Percentiles rank a stretch among this genome's conserved stretches.
These are phyloP conservation scores for Boletus huronensis DNA, from an alignment of 768 basidiomycete genomes.

Conservation along the genomic window DNA sequence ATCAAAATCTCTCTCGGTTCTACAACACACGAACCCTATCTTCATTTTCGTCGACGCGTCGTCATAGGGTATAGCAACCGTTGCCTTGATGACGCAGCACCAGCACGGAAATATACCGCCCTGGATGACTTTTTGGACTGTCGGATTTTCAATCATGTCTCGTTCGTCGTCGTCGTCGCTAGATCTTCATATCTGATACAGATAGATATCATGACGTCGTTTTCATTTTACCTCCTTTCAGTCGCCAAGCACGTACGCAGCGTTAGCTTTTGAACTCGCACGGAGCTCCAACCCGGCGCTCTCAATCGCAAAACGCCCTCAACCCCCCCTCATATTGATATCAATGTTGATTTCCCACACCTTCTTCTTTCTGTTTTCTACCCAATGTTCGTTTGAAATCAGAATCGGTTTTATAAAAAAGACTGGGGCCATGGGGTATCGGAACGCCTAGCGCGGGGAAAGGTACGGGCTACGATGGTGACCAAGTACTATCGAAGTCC, in stretches of 20 bases:
- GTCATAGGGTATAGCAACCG: not conserved
- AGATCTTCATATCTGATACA: not conserved
- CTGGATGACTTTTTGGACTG: not conserved
- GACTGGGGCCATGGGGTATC: not conserved
- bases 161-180: not conserved
- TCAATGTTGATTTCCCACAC: not conserved
- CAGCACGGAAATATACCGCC: no score
- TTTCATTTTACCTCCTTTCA: not conserved
- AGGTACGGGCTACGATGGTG: not conserved
- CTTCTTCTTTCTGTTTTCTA: not conserved
- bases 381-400: not conserved
- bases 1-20: not conserved
- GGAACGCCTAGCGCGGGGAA: not conserved
- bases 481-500: not conserved
- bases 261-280: not conserved
- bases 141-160: no score
- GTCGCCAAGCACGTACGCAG: not conserved
- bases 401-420: not conserved
- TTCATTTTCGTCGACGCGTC: not conserved
- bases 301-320: slow-evolving; percentile 14
- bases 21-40: not conserved
- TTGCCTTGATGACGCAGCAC: not conserved
- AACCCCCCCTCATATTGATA: not conserved
- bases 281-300: not conserved
- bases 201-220: not conserved